These are phyloP conservation scores for Phaeosphaeria sp. DNA, from an alignment of 2,329 filamentous ascomycete genomes.

Conservation along the genomic window DNA sequence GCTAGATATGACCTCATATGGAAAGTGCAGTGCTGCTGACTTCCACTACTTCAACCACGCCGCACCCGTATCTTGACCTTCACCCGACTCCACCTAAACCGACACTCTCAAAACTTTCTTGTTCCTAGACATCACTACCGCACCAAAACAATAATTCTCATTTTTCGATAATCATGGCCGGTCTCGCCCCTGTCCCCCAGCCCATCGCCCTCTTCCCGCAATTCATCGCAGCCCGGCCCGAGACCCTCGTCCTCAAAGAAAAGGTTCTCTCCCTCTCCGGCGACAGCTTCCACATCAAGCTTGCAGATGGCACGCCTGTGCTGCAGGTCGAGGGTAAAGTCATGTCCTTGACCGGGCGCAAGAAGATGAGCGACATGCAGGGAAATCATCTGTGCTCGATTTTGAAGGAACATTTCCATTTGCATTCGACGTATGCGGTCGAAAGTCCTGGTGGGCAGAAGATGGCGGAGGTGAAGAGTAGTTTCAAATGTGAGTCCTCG, in stretches of 20 bases:
- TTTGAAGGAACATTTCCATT: constrained; percentile 58
- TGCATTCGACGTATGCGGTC: constrained; percentile 61
- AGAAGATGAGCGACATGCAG: constrained; percentile 61
- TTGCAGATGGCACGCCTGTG: constrained; percentile 60
- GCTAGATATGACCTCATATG: neutral
- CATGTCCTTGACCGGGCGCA: constrained; percentile 60
- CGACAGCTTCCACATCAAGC: constrained; percentile 69
- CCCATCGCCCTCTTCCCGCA: constrained; percentile 38
- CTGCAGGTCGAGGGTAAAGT: constrained; percentile 64
- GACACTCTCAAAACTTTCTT: too few relatives aligned
- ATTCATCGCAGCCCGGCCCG: constrained; percentile 36
- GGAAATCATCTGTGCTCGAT: constrained; percentile 66
- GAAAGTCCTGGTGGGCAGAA: constrained; percentile 55
- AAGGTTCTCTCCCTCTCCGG: constrained; percentile 67
- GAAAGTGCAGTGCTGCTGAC: neutral
- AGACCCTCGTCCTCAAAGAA: constrained; percentile 65
- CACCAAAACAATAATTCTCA: too few relatives aligned
- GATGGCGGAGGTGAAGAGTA: constrained; percentile 63
- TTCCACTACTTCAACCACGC: neutral
- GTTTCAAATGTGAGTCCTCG: constrained; percentile 56
- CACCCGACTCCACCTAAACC: neutral
- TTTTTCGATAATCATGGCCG: constrained; percentile 9
- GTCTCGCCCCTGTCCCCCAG: constrained; percentile 18
- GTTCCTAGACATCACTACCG: too few relatives aligned
- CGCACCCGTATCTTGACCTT: neutral